Percentiles rank a stretch among this genome's conserved stretches.
phyloP scores from a whole-genome alignment of 768 basidiomycete species.

The Pluteus cervinus region DNA sequence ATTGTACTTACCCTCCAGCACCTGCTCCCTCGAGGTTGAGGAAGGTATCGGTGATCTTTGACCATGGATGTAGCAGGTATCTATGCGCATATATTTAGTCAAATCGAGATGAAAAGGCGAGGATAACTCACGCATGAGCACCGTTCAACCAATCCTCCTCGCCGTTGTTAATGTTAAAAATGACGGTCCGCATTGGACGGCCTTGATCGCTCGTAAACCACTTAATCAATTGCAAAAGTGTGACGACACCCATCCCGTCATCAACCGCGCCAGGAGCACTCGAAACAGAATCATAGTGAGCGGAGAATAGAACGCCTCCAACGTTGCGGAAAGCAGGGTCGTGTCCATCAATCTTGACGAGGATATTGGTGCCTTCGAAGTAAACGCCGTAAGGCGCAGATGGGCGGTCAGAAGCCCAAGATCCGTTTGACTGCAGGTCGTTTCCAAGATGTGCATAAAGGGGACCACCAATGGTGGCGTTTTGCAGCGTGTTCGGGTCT shows the following conservation, averaged over 20 bases:
- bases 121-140: slow-evolving; percentile 62
- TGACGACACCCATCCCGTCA: slow-evolving; percentile 68
- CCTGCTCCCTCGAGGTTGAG: slow-evolving; percentile 82
- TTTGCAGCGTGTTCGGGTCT: slow-evolving; percentile 34
- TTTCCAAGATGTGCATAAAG: too few species aligned
- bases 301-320: slow-evolving; percentile 64
- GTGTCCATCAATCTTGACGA: slow-evolving; percentile 57
- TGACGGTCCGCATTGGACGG: slow-evolving; percentile 49
- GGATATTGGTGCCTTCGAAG: slow-evolving; percentile 63
- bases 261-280: slow-evolving; percentile 73
- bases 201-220: too few species aligned
- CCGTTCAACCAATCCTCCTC: slow-evolving; percentile 78
- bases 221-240: slow-evolving; percentile 61
- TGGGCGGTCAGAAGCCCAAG: slow-evolving; percentile 8
- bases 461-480: too few species aligned
- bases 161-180: slow-evolving; percentile 85
- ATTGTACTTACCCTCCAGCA: slow-evolving; percentile 60
- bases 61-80: slow-evolving; percentile 76
- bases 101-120: too few species aligned
- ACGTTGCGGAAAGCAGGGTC: slow-evolving; percentile 24
- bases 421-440: too few species aligned
- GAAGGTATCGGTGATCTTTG: slow-evolving; percentile 57
- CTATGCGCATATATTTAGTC: too few species aligned
- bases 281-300: slow-evolving; percentile 80
- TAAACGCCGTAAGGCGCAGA: slow-evolving; percentile 30